Base-by-base conservation (phyloP, 257 asterid genomes). In the Solanum gracilifrons region DNA sequence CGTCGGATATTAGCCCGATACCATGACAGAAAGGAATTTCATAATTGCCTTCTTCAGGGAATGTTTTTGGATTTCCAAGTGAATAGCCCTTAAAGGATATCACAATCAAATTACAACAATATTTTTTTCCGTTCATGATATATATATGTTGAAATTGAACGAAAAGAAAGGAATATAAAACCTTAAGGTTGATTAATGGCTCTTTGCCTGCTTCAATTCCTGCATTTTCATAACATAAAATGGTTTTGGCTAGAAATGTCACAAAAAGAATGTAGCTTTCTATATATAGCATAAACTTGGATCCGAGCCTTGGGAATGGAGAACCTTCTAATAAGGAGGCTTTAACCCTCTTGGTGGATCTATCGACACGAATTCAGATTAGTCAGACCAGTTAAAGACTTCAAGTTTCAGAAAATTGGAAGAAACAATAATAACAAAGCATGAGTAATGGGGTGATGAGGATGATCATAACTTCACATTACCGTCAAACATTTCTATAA, bases 141-240 rank as follows among this genome's bases (percentile, higher is more conserved):
- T 16, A 83, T 55, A 4, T 16, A 64, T 36, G 39, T 55, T 55
- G 66, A 55, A 20, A 69, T 73, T 32, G 27, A 7, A 39, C 2
- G 20, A 71, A 86, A 51, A 25, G 25, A 51, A 13, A 43, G 37
- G 18, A 83, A 71, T 29, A 35, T 27, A 39, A 55, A 41, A 92
- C 94, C 92, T 90, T 75, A 51, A 93, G 89, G 69, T 86, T 75
- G 89, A 92, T 85, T 9, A 69, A 85, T 83, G 93, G 91, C 25
- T 76, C 60, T 12, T 80, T 15, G 18, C 92, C 92, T 27, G 75
- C 91, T 69, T 90, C 91, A 58, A 84, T 92, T 86, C 91, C 95
- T 91, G 85, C 21, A 20, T 43, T 39, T 23, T 75, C 83, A 75
- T 21, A 74, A 21, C 31, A 36, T 11, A 35, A n/a, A 23, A 72